Base-by-base conservation (phyloP, 1,284 basidiomycete species). In the Neotropicomus parvogracilis region DNA sequence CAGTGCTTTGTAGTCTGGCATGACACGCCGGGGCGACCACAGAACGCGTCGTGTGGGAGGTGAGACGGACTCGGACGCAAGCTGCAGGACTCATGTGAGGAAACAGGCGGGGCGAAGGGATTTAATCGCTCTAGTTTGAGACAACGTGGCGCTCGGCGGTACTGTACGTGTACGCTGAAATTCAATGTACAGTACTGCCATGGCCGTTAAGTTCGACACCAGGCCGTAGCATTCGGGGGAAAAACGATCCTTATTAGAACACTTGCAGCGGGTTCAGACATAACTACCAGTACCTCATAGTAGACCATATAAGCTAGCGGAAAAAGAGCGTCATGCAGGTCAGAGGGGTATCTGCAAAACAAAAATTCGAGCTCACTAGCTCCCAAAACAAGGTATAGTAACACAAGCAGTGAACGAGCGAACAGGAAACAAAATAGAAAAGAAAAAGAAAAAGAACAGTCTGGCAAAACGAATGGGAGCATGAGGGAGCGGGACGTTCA, bases 301-400 rank as follows among this genome's bases (percentile, higher is more conserved):
- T 67, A 60, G 54, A 63, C 56, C 54, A 63, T 52, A 64, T 69
- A 68, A 65, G 45, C 65, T 67, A 69, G 47, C 28, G 42, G 9
- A 39, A 40, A 66, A 54, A 16, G 60, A 66, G 40, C 21, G 56
- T 43, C 53, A 40, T 50, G 50, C 36, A 40, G 38, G 41, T 40
- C 47, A 31, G 41, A 46, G 47, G 67, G 67, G 68, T 66, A 70
- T 66, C 55, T 47, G 54, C 63, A 63, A 65, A 52, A 60, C 53
- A 52, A 63, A 39, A 55, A 44, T 24, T 42, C 37, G 64, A 53
- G 63, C 59, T 51, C 48, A 45, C 44, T 31, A 50, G 58, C 59
- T 62, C 60, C 40, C 17, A 52, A 63, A 54, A 54, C 52, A 52
- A 54, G 21, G 55, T 64, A 55, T 45, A 56, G 49, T 56, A 59